Conservation (phyloP, 2,329 filamentous ascomycete genomes). For the Ilyonectria mors-panacis region DNA sequence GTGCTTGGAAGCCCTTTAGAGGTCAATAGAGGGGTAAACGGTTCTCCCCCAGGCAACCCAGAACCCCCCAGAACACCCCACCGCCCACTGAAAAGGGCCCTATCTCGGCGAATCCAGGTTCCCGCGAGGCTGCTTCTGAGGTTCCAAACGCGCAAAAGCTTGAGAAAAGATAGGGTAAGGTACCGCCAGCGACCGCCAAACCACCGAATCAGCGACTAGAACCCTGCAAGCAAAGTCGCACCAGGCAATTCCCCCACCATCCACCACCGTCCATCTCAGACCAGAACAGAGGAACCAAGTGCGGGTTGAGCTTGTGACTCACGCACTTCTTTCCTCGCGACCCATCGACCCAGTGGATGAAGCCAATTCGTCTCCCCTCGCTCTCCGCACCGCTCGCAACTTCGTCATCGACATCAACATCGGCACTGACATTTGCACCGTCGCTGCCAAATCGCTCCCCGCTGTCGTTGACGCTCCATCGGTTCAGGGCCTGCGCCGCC, state of each 20-base stretch:
- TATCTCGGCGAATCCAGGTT: slow-evolving; percentile 19
- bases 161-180: slow-evolving; percentile 37
- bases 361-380: slow-evolving; percentile 47
- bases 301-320: slow-evolving; percentile 47
- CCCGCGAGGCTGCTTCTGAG: slow-evolving; percentile 6
- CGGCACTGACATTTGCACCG: slow-evolving; percentile 9
- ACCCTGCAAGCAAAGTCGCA: slow-evolving; percentile 37
- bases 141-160: slow-evolving; percentile 14
- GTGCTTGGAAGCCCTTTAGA: background rate
- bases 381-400: slow-evolving; percentile 31
- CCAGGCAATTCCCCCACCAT: slow-evolving; percentile 44
- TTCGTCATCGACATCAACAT: slow-evolving; percentile 26
- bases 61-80: slow-evolving; percentile 7
- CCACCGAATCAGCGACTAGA: slow-evolving; percentile 44
- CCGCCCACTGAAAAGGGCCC: slow-evolving; percentile 15
- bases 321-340: slow-evolving; percentile 42
- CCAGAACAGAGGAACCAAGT: slow-evolving; percentile 29
- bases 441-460: slow-evolving; percentile 19
- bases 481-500: slow-evolving; percentile 44
- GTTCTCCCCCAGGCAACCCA: slow-evolving; percentile 14
- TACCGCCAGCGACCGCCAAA: slow-evolving; percentile 29
- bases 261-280: slow-evolving; percentile 37
- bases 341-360: slow-evolving; percentile 45
- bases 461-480: slow-evolving; percentile 39
- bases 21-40: slow-evolving; percentile 28